Evolutionary conservation across 2,329 filamentous ascomycete species (phyloP), one percentile per base, ranked within the genome.

Genomic region (Alternaria tenuissima): DNA sequence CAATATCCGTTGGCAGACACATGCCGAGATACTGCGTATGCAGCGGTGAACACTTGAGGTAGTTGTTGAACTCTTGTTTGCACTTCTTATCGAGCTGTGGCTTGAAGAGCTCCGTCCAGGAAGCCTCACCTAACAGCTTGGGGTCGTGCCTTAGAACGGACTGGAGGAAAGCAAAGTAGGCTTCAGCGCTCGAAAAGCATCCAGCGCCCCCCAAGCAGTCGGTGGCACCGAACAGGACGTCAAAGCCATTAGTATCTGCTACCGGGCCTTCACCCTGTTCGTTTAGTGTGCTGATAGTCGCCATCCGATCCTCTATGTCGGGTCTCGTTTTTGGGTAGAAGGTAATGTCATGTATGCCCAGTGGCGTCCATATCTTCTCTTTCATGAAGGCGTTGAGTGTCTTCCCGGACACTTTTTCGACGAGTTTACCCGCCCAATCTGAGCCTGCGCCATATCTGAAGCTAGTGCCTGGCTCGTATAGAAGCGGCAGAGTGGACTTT

Each of bases 401-500:
- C 26, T 75, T 63, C 5, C 78, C 77, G 1, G 79, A 76, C 18
- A 78, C 72, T 24, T 78, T 73, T 63, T 83, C 79, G 36, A 83
- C 70, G 5, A 80, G 69, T n/a, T 81, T 77, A 18, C 82, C 81
- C 1, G 81, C 80, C 54, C 79, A 83, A 68, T 84, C 82, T 49
- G 80, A 79, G 57, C 75, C 75, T 32, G 76, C 78, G 81, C 73
- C 66, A 55, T 89, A 89, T 55, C 84, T 79, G 84, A 86, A 90
- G 0, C 78, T 77, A 20, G 85, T 82, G 0, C 88, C 87, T 0
- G 88, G 88, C 61, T 90, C 86, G 65, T 87, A 86, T 0, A 89
- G 69, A 11, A 91, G 72, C 0, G 88, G 86, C 11, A 66, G 72
- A 73, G 34, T 74, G 68, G 51, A 80, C 65, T 57, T 88, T 73